Evolutionary conservation across 2,329 filamentous ascomycete genomes (phyloP).

Genomic region (Hypoxylon sp.): DNA sequence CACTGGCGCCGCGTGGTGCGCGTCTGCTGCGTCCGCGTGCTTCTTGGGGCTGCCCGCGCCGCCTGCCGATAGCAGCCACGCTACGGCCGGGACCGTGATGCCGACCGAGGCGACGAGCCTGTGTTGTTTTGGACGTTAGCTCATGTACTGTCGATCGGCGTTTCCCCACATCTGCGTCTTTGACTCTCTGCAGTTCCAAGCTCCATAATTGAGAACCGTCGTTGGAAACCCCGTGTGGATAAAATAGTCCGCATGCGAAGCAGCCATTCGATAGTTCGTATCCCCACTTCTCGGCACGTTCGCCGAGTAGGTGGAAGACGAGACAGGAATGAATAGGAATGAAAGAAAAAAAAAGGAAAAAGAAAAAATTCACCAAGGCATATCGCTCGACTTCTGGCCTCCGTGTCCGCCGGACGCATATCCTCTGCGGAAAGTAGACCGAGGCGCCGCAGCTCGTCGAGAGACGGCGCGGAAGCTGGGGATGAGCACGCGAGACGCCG

Average conservation of each 20-base stretch:
- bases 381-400: slow-evolving; percentile 37
- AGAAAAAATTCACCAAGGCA: slow-evolving; percentile 42
- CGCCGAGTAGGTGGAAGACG: too few relatives aligned
- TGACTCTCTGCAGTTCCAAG: too few relatives aligned
- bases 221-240: too few relatives aligned
- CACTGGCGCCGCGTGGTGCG: slow-evolving; percentile 14
- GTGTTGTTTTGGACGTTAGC: background rate
- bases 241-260: background rate
- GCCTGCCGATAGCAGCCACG: slow-evolving; percentile 32
- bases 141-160: too few relatives aligned
- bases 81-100: slow-evolving; percentile 33
- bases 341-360: too few relatives aligned
- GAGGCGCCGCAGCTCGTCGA: slow-evolving; percentile 14
- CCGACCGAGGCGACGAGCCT: slow-evolving; percentile 39
- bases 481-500: slow-evolving; percentile 31
- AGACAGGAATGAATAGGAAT: too few relatives aligned
- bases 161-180: too few relatives aligned
- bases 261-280: background rate
- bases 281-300: background rate
- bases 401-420: slow-evolving; percentile 25
- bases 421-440: slow-evolving; percentile 12
- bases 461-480: slow-evolving; percentile 29
- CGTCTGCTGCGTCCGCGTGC: too few relatives aligned
- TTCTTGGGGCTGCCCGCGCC: too few relatives aligned
- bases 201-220: background rate